phyloP scores from a whole-genome alignment of 2,329 filamentous ascomycete genomes.

The Eutypa lata region DNA sequence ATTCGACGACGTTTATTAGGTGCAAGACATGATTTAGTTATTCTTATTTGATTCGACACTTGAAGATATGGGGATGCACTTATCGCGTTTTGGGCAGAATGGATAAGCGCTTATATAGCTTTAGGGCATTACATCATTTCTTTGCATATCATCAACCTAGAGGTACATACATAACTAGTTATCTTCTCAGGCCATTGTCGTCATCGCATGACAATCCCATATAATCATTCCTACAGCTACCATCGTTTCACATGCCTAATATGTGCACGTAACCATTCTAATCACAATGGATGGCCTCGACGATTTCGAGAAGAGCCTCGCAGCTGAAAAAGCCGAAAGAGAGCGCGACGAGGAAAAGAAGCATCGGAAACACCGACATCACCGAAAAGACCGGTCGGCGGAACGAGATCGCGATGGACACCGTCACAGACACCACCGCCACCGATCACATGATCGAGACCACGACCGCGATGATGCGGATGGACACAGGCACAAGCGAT shows the following conservation, averaged over 20 bases:
- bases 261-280: too few species aligned
- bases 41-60: too few species aligned
- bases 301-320: conserved; percentile 77
- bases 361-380: conserved; percentile 39
- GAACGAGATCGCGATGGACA: conserved; percentile 34
- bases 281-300: conserved; percentile 50
- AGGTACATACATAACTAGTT: too few species aligned
- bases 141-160: too few species aligned
- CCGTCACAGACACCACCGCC: conserved; percentile 30
- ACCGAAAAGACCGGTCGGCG: conserved; percentile 46
- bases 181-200: too few species aligned
- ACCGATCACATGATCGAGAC: conserved; percentile 34
- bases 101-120: too few species aligned
- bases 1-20: too few species aligned
- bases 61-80: too few species aligned
- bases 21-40: too few species aligned
- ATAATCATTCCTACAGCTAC: background rate
- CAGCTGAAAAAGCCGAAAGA: conserved; percentile 57
- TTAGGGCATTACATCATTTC: too few species aligned
- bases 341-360: conserved; percentile 46
- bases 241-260: too few species aligned
- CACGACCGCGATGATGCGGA: conserved; percentile 48
- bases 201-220: background rate
- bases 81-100: too few species aligned
- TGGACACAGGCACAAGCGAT: conserved; percentile 62